Evolutionary conservation across 2,329 filamentous ascomycete genomes (phyloP).

Genomic region (Bipolaris bicolor): DNA sequence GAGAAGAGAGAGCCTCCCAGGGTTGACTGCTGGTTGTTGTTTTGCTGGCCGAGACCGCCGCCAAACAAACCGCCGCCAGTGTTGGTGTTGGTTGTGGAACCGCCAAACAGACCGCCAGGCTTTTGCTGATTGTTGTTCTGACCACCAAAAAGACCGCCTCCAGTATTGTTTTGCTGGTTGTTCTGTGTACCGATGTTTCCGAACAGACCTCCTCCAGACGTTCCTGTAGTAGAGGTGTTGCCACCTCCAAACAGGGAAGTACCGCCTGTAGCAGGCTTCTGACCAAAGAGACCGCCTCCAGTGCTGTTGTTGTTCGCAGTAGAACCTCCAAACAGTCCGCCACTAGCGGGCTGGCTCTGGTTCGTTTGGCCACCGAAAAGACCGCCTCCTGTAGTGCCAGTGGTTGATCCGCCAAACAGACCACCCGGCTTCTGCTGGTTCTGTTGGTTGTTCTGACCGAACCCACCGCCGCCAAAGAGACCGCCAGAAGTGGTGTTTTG

Average conservation of each 20-base stretch:
- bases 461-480: slow-evolving; percentile 51
- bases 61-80: slow-evolving; percentile 58
- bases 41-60: slow-evolving; percentile 45
- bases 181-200: slow-evolving; percentile 41
- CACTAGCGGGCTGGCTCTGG: slow-evolving; percentile 28
- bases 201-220: slow-evolving; percentile 43
- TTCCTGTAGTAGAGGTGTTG: slow-evolving; percentile 22
- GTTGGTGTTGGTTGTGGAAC: slow-evolving; percentile 46
- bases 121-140: slow-evolving; percentile 53
- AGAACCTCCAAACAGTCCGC: slow-evolving; percentile 58
- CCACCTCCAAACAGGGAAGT: slow-evolving; percentile 41
- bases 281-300: slow-evolving; percentile 51
- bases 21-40: slow-evolving; percentile 50
- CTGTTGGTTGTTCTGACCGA: slow-evolving; percentile 46
- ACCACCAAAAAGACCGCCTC: slow-evolving; percentile 47
- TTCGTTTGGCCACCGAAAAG: slow-evolving; percentile 56
- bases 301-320: slow-evolving; percentile 47
- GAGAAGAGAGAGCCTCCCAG: slow-evolving; percentile 52
- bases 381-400: slow-evolving; percentile 51
- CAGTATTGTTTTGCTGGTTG: slow-evolving; percentile 40
- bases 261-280: slow-evolving; percentile 32
- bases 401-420: slow-evolving; percentile 39
- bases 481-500: slow-evolving; percentile 42
- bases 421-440: slow-evolving; percentile 50
- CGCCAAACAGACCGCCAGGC: slow-evolving; percentile 52